Percentiles rank a stretch among this genome's conserved stretches.
Evolutionary conservation across 129 eudicot species (phyloP).

Genomic region (carrot (Daucus carota)): DH1_v3.0 NC_030387.2:19907501-19908000

Average conservation of each 20-base stretch:
- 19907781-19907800: neutral
- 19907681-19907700: conserved; percentile 91
- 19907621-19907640: conserved; percentile 42
- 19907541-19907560: conserved; percentile 33
- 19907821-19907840: neutral
- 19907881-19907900: neutral
- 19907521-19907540: conserved; percentile 52
- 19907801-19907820: neutral
- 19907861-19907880: neutral
- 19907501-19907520: conserved; percentile 80
- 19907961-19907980: neutral
- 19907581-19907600: conserved; percentile 82
- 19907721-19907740: conserved; percentile 41
- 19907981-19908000: neutral
- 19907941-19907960: neutral
- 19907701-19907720: conserved; percentile 82
- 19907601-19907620: conserved; percentile 72
- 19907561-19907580: conserved; percentile 28
- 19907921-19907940: neutral
- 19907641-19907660: conserved; percentile 56
- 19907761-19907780: neutral
- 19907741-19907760: neutral
- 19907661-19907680: conserved; percentile 87
- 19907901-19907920: neutral
- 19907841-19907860: neutral